Evolutionary conservation across 148 eudicot species (phyloP).

Genomic region (Dianthus caryophyllus): DNA sequence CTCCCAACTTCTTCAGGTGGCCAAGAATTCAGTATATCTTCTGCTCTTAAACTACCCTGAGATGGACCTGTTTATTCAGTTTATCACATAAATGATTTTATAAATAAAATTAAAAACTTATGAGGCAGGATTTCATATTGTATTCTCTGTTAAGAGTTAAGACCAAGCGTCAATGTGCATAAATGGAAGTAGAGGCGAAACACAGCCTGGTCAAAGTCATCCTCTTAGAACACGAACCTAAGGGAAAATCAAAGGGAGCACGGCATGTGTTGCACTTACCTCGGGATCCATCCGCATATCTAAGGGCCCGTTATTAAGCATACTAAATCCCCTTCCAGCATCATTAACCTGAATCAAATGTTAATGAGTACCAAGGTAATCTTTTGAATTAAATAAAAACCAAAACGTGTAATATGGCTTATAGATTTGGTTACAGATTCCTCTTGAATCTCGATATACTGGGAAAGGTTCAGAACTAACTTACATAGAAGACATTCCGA

Average conservation of each 20-base stretch:
- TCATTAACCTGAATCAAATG: constrained; percentile 53
- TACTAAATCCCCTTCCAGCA: constrained; percentile 86
- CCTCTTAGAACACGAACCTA: neutral
- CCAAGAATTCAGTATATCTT: constrained; percentile 86
- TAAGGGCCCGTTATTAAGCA: constrained; percentile 79
- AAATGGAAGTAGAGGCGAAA: neutral
- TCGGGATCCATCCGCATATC: constrained; percentile 97
- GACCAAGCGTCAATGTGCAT: too few relatives aligned
- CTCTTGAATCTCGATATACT: neutral
- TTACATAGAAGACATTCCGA: constrained; percentile 99
- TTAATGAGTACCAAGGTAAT: neutral
- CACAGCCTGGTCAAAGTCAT: neutral
- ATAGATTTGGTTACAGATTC: neutral
- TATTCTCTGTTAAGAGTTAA: too few relatives aligned
- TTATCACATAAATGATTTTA: constrained; percentile 28
- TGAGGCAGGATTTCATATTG: too few relatives aligned
- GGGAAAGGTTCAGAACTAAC: constrained; percentile 31
- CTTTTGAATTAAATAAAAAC: neutral
- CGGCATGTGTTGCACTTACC: constrained; percentile 34
- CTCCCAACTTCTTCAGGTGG: constrained; percentile 73
- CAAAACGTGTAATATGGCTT: neutral
- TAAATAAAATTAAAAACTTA: too few relatives aligned
- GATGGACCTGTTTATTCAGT: constrained; percentile 81
- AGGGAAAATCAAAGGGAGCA: neutral
- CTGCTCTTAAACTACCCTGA: constrained; percentile 86